These are phyloP conservation scores for Pythium volutum DNA, from an alignment of 352 stramenopile species.

Conservation along the genomic window DNA sequence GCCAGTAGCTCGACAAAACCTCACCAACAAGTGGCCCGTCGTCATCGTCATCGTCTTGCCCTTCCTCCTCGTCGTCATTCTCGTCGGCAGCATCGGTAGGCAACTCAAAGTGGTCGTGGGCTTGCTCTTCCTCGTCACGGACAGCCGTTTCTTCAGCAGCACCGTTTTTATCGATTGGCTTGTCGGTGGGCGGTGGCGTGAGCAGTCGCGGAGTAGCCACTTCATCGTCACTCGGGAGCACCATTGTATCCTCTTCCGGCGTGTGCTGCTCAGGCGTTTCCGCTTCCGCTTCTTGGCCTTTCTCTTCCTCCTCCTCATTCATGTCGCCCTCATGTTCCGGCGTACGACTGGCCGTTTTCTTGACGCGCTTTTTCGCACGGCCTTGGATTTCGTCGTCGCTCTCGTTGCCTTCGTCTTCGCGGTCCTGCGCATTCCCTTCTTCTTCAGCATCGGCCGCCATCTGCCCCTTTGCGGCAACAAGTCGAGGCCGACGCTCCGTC, in stretches of 20 bases:
- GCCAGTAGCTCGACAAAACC: constrained; percentile 18
- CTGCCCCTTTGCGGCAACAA: not conserved
- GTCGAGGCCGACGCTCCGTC: not conserved
- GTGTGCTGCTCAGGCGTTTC: not conserved
- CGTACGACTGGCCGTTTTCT: not conserved
- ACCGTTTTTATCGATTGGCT: not conserved
- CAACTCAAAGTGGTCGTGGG: not conserved
- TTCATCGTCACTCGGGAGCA: no score
- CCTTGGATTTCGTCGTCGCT: constrained; percentile 19
- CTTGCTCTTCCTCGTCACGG: not conserved
- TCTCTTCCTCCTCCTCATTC: not conserved
- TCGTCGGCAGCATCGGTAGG: constrained; percentile 1
- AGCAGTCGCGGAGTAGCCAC: not conserved
- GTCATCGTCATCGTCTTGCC: not conserved
- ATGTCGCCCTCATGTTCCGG: not conserved
- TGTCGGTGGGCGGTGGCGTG: not conserved
- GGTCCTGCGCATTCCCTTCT: not conserved
- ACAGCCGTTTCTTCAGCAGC: not conserved
- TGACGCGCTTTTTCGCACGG: constrained; percentile 16
- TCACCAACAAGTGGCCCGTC: constrained; percentile 4
- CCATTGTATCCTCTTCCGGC: not conserved
- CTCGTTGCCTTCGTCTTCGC: not conserved
- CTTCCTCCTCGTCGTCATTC: not conserved
- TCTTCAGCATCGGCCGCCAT: not conserved
- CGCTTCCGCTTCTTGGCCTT: not conserved